Percentiles rank a stretch among this genome's conserved stretches.
These are phyloP conservation scores for Trypanosoma lewisi DNA, from an alignment of 208 protist species.

Conservation along the genomic window DNA sequence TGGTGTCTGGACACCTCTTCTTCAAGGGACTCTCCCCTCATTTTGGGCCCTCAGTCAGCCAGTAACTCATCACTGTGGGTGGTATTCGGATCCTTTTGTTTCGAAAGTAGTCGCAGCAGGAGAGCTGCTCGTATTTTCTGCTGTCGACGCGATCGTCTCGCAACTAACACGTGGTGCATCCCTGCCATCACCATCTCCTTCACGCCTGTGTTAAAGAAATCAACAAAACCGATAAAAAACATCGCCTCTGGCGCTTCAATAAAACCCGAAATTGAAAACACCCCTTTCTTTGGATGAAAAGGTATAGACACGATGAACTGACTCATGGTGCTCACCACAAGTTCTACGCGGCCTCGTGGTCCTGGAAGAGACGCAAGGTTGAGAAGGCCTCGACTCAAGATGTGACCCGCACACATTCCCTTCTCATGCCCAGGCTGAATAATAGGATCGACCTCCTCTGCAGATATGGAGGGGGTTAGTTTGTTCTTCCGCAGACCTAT, in stretches of 20 bases:
- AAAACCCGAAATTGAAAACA: conserved; percentile 65
- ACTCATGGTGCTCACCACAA: conserved; percentile 79
- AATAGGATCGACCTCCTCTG: neutral
- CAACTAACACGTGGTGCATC: conserved; percentile 63
- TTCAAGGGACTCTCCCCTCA: neutral
- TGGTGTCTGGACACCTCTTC: no score
- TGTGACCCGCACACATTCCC: conserved; percentile 33
- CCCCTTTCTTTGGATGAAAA: conserved; percentile 35
- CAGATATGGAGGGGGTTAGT: no score
- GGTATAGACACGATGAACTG: conserved; percentile 68
- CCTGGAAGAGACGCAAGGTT: conserved; percentile 34
- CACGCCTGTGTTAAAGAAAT: conserved; percentile 66
- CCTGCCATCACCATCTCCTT: conserved; percentile 70
- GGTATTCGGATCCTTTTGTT: neutral
- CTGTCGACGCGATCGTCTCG: conserved; percentile 35
- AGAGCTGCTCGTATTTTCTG: conserved; percentile 40
- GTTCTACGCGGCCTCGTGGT: conserved; percentile 30
- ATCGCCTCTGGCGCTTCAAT: conserved; percentile 64
- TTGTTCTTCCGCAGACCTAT: conserved; percentile 12
- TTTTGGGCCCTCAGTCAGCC: neutral
- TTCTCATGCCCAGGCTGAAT: neutral
- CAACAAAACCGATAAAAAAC: conserved; percentile 72
- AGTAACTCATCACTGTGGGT: neutral
- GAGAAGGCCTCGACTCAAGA: conserved; percentile 73
- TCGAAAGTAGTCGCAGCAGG: conserved; percentile 48